These are phyloP conservation scores for Sugiyamaella sp. DNA, from an alignment of 1,139 yeast species.

Conservation along the genomic window DNA sequence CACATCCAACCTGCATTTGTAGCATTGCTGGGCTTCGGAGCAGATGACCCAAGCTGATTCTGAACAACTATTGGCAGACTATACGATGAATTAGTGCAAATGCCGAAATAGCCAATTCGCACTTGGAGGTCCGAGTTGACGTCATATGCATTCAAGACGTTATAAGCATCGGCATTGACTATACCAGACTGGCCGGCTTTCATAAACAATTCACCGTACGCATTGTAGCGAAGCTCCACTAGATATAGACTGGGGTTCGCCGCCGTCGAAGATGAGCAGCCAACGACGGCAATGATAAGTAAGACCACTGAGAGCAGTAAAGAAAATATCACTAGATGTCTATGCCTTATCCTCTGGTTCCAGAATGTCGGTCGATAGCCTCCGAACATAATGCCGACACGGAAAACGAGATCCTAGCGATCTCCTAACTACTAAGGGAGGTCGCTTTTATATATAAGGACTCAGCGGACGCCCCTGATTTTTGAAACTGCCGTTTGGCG, in stretches of 20 bases:
- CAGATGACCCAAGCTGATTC: constrained; percentile 15
- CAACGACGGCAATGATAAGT: constrained; percentile 31
- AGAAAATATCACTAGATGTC: constrained; percentile 31
- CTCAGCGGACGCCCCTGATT: background rate
- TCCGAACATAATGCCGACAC: background rate
- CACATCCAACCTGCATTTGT: constrained; percentile 32
- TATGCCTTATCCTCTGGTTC: constrained; percentile 27
- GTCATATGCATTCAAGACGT: constrained; percentile 25
- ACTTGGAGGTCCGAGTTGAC: constrained; percentile 28
- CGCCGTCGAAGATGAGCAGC: constrained; percentile 31
- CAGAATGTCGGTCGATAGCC: constrained; percentile 15
- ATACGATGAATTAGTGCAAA: constrained; percentile 30
- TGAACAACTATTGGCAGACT: constrained; percentile 19
- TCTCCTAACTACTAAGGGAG: background rate
- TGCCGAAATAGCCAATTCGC: constrained; percentile 36
- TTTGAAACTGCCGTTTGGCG: constrained; percentile 2
- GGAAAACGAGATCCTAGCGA: background rate
- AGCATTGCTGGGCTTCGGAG: constrained; percentile 17
- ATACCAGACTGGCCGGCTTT: constrained; percentile 27
- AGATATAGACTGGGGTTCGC: constrained; percentile 32
- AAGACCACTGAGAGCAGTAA: constrained; percentile 31
- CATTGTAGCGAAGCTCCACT: constrained; percentile 31
- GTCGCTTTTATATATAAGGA: background rate
- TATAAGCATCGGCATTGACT: constrained; percentile 32
- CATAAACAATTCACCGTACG: constrained; percentile 24